These are phyloP conservation scores for Paracoccidioides lutzii DNA, from an alignment of 2,329 filamentous ascomycete species.

Conservation along the genomic window DNA sequence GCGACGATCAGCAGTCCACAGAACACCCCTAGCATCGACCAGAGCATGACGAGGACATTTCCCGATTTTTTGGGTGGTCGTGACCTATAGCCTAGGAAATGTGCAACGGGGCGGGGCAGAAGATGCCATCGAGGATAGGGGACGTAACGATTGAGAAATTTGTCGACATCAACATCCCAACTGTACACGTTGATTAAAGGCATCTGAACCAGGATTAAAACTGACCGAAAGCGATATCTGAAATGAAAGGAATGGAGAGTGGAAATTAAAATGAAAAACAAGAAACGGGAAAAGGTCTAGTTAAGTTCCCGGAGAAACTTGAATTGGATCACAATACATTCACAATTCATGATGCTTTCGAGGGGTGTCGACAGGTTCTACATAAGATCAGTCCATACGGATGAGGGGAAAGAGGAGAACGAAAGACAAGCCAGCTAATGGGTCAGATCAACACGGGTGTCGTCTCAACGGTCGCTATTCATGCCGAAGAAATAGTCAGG, in stretches of 20 bases:
- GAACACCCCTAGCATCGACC: conserved; percentile 55
- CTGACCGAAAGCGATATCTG: background rate
- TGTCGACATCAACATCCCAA: conserved; percentile 60
- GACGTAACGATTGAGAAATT: conserved; percentile 57
- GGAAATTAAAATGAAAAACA: background rate
- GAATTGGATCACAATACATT: background rate
- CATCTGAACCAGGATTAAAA: background rate
- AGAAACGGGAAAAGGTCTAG: background rate
- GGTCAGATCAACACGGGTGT: no score
- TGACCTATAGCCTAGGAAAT: conserved; percentile 53
- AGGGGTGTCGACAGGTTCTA: background rate
- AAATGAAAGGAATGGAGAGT: background rate
- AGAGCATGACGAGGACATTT: conserved; percentile 47
- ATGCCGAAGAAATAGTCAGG: no score
- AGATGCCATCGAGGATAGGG: conserved; percentile 51
- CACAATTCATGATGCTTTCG: background rate
- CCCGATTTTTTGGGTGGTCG: conserved; percentile 33
- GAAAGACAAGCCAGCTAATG: no score
- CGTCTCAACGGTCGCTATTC: no score
- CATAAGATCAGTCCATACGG: background rate
- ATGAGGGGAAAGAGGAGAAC: background rate
- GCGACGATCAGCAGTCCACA: conserved; percentile 48
- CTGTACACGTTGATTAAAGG: conserved; percentile 13
- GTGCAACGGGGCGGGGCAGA: conserved; percentile 53
- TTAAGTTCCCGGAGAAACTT: background rate